A percentile compares a stretch with the other conserved stretches of the same genome.
Evolutionary conservation across 2,329 filamentous ascomycete species (phyloP).

Genomic region (Curvularia sp.): DNA sequence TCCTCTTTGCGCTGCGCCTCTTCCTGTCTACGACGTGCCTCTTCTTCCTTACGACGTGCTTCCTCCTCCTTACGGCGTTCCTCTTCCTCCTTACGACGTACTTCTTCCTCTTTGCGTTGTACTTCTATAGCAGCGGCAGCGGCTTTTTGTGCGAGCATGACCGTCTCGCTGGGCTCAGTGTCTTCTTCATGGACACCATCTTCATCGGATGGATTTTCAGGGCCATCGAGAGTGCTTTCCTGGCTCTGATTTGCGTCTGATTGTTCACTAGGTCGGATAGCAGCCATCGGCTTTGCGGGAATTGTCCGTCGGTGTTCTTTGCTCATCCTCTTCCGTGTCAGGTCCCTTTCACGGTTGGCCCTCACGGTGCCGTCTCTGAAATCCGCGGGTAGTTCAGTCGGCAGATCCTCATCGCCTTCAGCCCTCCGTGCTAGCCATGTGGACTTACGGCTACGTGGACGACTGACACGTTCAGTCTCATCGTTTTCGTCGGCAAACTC

Average conservation of each 20-base stretch:
- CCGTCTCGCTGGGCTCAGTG: constrained; percentile 31
- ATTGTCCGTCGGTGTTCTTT: constrained; percentile 38
- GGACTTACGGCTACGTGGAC: constrained; percentile 38
- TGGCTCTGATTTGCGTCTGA: constrained; percentile 33
- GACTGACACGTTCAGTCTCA: constrained; percentile 23
- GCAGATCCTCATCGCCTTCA: constrained; percentile 52
- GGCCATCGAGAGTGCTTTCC: constrained; percentile 39
- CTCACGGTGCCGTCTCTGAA: constrained; percentile 49
- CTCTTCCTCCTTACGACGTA: too few species aligned
- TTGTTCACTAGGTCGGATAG: constrained; percentile 34
- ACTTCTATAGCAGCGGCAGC: constrained; percentile 25
- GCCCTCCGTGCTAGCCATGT: constrained; percentile 54
- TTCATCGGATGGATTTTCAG: constrained; percentile 35
- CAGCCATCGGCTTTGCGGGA: constrained; percentile 32
- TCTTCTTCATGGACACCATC: constrained; percentile 43
- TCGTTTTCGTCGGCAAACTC: constrained; percentile 42
- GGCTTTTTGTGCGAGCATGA: constrained; percentile 36
- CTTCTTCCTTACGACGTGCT: constrained; percentile 7
- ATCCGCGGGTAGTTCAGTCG: constrained; percentile 53
- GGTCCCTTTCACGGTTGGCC: constrained; percentile 37
- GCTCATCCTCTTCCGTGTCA: constrained; percentile 30
- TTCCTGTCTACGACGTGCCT: constrained; percentile 13
- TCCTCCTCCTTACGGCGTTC: too few species aligned
- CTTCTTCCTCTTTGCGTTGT: too few species aligned
- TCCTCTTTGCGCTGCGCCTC: constrained; percentile 27